These are phyloP conservation scores for Tylopilus subfusipes DNA, from an alignment of 768 basidiomycete species.

Conservation along the genomic window DNA sequence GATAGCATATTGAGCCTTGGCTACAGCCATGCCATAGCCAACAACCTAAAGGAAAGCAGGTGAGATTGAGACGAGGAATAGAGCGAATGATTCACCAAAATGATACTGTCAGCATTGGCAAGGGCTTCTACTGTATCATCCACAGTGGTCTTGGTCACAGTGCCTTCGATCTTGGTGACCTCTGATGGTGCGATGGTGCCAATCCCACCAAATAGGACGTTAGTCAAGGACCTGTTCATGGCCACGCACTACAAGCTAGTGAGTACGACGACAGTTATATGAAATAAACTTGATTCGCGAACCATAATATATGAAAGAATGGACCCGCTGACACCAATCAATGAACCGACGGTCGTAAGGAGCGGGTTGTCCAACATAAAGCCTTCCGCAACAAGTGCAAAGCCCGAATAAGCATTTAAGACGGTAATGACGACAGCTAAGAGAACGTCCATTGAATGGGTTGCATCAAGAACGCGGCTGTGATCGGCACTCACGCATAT, in stretches of 20 bases:
- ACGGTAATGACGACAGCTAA: constrained; percentile 88
- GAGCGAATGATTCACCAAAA: constrained; percentile 46
- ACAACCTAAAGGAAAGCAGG: constrained; percentile 48
- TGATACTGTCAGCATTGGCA: constrained; percentile 77
- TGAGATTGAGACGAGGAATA: constrained; percentile 4
- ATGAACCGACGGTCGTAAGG: constrained; percentile 76
- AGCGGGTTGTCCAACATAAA: constrained; percentile 89
- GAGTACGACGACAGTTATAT: constrained; percentile 1
- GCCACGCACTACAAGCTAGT: constrained; percentile 65
- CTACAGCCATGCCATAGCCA: constrained; percentile 90
- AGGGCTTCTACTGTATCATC: constrained; percentile 82
- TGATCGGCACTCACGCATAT: constrained; percentile 69
- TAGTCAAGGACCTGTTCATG: constrained; percentile 84
- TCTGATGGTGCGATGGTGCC: constrained; percentile 51
- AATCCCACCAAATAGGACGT: constrained; percentile 89
- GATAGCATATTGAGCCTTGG: constrained; percentile 81
- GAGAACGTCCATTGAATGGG: constrained; percentile 5
- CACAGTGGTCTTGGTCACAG: constrained; percentile 70
- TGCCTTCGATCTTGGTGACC: constrained; percentile 76
- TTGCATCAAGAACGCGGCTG: background rate
- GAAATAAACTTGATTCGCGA: constrained; percentile 18
- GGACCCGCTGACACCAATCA: constrained; percentile 88
- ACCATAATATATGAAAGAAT: constrained; percentile 95
- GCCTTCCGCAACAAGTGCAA: constrained; percentile 88
- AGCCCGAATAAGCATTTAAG: constrained; percentile 86